These are phyloP conservation scores for Scutellaria baicalensis DNA, from an alignment of 257 asterid genomes.

Conservation along the genomic window DNA sequence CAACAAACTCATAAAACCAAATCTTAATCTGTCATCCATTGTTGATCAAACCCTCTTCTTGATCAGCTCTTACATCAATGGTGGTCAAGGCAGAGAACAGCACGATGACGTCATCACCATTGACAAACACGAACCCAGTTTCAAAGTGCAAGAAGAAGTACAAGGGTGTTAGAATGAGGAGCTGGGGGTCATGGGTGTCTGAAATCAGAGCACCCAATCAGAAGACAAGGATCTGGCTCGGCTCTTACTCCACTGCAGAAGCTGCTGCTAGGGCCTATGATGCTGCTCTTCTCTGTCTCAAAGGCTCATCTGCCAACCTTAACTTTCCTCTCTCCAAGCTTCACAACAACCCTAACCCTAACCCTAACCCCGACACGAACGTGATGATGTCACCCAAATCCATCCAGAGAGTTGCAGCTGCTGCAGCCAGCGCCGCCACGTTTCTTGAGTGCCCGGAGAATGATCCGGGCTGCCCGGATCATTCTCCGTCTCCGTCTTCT, in stretches of 20 bases:
- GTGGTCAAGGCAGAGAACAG: slow-evolving; percentile 34
- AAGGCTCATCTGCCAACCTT: slow-evolving; percentile 59
- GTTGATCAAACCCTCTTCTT: background rate
- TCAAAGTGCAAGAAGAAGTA: slow-evolving; percentile 50
- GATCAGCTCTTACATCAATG: too few species aligned
- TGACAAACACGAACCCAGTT: background rate
- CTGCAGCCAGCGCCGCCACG: slow-evolving; percentile 39
- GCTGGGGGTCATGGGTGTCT: slow-evolving; percentile 91
- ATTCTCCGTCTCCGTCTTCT: background rate
- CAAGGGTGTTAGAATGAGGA: slow-evolving; percentile 95
- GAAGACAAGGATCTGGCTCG: slow-evolving; percentile 86
- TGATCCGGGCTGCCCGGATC: too few species aligned
- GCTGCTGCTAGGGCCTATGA: slow-evolving; percentile 97
- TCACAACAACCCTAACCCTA: too few species aligned
- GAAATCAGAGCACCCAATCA: slow-evolving; percentile 94
- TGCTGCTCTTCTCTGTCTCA: slow-evolving; percentile 80
- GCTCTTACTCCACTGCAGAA: slow-evolving; percentile 88
- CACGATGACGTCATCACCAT: slow-evolving; percentile 19
- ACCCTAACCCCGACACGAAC: slow-evolving; percentile 2
- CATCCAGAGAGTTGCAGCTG: slow-evolving; percentile 44
- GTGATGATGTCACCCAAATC: slow-evolving; percentile 66
- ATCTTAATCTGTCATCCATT: background rate
- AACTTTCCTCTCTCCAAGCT: slow-evolving; percentile 49
- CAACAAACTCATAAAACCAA: background rate
- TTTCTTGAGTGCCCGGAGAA: too few species aligned